phyloP scores from a whole-genome alignment of 192 early-diverging fungal species.

The Spinellus fusiger region DNA sequence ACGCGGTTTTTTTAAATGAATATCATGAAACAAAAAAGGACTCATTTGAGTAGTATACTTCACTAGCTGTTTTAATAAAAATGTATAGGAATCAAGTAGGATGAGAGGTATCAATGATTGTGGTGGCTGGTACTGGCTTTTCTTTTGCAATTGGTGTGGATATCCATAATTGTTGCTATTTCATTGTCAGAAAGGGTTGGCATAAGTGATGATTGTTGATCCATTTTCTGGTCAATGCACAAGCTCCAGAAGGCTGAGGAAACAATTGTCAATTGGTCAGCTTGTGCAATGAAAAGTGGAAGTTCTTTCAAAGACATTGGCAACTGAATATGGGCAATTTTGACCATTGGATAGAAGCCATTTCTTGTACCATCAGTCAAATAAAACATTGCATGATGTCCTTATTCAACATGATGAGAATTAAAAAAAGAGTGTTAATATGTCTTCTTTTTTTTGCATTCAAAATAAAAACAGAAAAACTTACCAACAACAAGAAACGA shows the following conservation, averaged over 20 bases:
- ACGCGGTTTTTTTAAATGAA: too few relatives aligned
- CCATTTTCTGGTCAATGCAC: conserved; percentile 10
- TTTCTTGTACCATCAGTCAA: conserved; percentile 18
- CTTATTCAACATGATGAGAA: conserved; percentile 12
- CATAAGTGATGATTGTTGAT: conserved; percentile 14
- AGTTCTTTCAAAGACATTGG: conserved; percentile 14
- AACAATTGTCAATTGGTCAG: conserved; percentile 7
- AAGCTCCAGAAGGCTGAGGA: conserved; percentile 15
- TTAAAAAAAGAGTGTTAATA: conserved; percentile 13
- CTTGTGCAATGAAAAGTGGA: conserved; percentile 11
- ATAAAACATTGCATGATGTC: conserved; percentile 8
- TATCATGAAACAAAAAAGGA: conserved; percentile 3
- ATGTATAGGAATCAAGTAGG: conserved; percentile 11
- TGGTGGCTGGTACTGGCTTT: conserved; percentile 10
- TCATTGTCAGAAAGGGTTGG: conserved; percentile 16
- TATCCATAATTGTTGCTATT: conserved; percentile 17
- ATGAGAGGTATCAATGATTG: conserved; percentile 11
- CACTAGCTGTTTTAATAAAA: conserved; percentile 8
- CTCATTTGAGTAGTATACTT: conserved; percentile 6
- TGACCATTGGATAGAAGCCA: conserved; percentile 12
- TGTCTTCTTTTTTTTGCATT: conserved; percentile 14
- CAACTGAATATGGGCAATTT: conserved; percentile 14
- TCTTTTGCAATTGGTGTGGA: conserved; percentile 13
- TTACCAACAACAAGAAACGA: conserved; percentile 14
- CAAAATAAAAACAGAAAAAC: conserved; percentile 16